Conservation (phyloP, 1,139 yeast genomes). For the Kodamaea anthophila region DNA sequence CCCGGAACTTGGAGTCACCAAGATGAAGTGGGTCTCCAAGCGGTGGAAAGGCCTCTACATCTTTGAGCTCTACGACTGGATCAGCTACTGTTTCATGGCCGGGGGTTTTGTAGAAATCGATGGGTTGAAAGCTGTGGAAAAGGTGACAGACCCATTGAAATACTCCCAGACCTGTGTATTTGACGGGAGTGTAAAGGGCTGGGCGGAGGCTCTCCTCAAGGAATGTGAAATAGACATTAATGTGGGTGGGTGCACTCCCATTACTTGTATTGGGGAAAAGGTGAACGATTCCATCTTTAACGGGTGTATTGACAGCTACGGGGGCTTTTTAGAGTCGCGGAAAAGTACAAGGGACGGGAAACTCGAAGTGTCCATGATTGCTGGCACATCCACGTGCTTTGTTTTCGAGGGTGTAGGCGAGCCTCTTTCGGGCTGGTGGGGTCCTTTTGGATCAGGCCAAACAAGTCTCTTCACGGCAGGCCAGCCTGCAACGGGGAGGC, state of each 20-base stretch:
- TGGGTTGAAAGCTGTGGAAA: conserved; percentile 1
- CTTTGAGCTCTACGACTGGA: conserved; percentile 50
- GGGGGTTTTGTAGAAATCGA: conserved; percentile 13
- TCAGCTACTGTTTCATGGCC: conserved; percentile 32
- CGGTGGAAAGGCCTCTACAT: conserved; percentile 23
- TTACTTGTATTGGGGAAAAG: conserved; percentile 16
- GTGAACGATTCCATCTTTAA: conserved; percentile 28
- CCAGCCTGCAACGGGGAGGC: conserved; percentile 51
- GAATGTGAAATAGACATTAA: conserved; percentile 14
- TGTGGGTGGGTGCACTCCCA: conserved; percentile 11
- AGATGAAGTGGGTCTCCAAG: conserved; percentile 33
- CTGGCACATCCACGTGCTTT: conserved; percentile 59
- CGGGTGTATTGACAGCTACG: conserved; percentile 55
- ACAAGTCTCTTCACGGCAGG: conserved; percentile 45
- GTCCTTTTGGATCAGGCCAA: conserved; percentile 34
- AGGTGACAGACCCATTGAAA: conserved; percentile 8
- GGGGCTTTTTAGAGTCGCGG: conserved; percentile 37
- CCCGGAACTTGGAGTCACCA: conserved; percentile 56
- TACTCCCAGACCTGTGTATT: conserved; percentile 17
- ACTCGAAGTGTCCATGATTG: conserved; percentile 40
- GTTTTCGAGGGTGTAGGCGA: conserved; percentile 15
- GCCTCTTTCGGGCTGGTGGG: conserved; percentile 44
- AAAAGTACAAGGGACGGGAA: not conserved
- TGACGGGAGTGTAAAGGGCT: conserved; percentile 56
- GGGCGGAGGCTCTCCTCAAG: conserved; percentile 27